phyloP scores from a whole-genome alignment of 2,329 filamentous ascomycete species.

The Geosmithia morbida region DNA sequence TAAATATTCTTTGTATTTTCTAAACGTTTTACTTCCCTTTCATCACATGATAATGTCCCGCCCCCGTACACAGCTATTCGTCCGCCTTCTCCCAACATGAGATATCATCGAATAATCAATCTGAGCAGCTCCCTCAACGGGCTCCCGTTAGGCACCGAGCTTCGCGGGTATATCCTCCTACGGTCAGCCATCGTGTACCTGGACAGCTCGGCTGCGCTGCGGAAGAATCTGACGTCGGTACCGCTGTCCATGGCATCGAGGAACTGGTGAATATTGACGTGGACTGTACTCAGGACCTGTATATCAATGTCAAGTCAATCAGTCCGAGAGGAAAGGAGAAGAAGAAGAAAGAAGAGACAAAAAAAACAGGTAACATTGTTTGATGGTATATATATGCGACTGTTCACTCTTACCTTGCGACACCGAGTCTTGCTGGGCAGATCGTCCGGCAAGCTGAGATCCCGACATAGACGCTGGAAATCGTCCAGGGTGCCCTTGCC shows the following conservation, averaged over 20 bases:
- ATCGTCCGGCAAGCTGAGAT: conserved; percentile 22
- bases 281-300: conserved; percentile 24
- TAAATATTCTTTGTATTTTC: no score
- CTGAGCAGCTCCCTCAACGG: conserved; percentile 14
- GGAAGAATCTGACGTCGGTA: conserved; percentile 15
- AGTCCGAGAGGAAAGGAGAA: no score
- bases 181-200: conserved; percentile 5
- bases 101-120: not conserved
- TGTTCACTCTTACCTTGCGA: conserved; percentile 18
- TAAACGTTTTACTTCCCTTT: no score
- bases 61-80: no score
- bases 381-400: no score
- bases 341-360: no score
- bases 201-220: conserved; percentile 13
- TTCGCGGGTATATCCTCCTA: conserved; percentile 13
- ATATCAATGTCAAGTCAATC: not conserved
- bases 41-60: no score
- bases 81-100: no score
- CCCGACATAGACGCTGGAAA: conserved; percentile 28
- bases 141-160: conserved; percentile 20
- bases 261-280: conserved; percentile 36
- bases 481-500: conserved; percentile 17
- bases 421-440: conserved; percentile 29
- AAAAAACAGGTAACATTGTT: no score
- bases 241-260: conserved; percentile 17